Conservation (phyloP, 2,329 filamentous ascomycete species). For the Epicoccum nigrum region DNA sequence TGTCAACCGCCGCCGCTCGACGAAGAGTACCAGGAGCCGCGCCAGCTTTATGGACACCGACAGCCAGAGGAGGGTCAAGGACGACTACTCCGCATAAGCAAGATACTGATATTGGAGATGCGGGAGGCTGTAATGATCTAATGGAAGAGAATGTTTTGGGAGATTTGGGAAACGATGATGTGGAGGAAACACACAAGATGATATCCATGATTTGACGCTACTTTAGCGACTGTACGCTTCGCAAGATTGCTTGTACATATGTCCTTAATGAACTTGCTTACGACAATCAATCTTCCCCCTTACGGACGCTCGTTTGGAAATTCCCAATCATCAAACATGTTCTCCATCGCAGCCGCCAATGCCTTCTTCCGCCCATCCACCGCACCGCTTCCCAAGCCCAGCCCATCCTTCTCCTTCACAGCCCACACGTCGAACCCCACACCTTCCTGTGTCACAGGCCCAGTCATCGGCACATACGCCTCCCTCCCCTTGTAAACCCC, state of each 20-base stretch:
- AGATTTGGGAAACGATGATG: not conserved
- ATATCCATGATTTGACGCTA: conserved; percentile 30
- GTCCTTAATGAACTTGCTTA: not conserved
- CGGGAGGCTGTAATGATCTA: not conserved
- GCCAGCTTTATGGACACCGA: conserved; percentile 63
- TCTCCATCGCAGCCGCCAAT: not conserved
- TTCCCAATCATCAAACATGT: conserved; percentile 22
- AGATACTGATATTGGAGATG: not conserved
- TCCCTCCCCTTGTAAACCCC: conserved; percentile 16
- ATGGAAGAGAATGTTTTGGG: not conserved
- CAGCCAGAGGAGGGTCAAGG: conserved; percentile 68
- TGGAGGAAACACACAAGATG: conserved; percentile 12
- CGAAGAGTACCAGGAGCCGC: conserved; percentile 48
- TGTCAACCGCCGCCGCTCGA: conserved; percentile 56
- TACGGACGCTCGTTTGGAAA: not conserved
- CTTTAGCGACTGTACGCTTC: conserved; percentile 8
- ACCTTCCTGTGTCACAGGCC: conserved; percentile 9
- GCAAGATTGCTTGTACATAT: not conserved
- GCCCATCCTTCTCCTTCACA: not conserved
- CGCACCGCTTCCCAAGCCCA: not conserved
- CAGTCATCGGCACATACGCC: conserved; percentile 24
- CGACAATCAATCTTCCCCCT: not conserved
- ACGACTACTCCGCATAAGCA: conserved; percentile 65
- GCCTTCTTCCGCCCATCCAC: not conserved
- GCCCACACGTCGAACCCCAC: conserved; percentile 29